These are phyloP conservation scores for Cladobotryum protrusum DNA, from an alignment of 2,329 filamentous ascomycete genomes.

Conservation along the genomic window DNA sequence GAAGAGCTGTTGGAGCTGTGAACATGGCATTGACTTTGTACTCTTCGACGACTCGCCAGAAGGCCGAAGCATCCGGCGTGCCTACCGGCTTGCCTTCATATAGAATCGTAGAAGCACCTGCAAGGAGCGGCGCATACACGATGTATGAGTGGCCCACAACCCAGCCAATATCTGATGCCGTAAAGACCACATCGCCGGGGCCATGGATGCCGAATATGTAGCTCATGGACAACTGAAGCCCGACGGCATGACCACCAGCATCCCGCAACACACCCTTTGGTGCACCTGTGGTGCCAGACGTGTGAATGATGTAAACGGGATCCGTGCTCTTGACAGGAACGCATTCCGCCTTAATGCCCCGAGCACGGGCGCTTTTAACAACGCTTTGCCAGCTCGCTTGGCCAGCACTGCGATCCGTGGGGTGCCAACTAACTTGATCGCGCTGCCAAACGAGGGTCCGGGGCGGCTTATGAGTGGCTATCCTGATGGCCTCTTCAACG, in stretches of 20 bases:
- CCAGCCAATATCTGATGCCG: constrained; percentile 86
- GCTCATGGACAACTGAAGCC: constrained; percentile 72
- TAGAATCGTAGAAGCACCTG: constrained; percentile 77
- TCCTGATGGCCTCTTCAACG: constrained; percentile 64
- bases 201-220: constrained; percentile 79
- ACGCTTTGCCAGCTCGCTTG: constrained; percentile 76
- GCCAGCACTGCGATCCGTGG: constrained; percentile 57
- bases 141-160: constrained; percentile 68
- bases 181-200: constrained; percentile 69
- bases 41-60: constrained; percentile 82
- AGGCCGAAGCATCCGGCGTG: constrained; percentile 78
- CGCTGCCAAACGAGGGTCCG: constrained; percentile 80
- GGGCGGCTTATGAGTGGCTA: constrained; percentile 63
- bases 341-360: constrained; percentile 63
- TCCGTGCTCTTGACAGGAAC: constrained; percentile 75
- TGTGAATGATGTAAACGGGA: constrained; percentile 86
- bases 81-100: constrained; percentile 94
- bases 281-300: constrained; percentile 72
- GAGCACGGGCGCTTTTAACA: constrained; percentile 61
- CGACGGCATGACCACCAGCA: constrained; percentile 81
- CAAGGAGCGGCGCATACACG: constrained; percentile 78
- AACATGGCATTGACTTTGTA: constrained; percentile 80
- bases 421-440: constrained; percentile 67
- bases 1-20: constrained; percentile 80
- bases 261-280: constrained; percentile 81